Base-by-base conservation (phyloP, 305 asterid genomes). In the Petunia hybrid region DNA sequence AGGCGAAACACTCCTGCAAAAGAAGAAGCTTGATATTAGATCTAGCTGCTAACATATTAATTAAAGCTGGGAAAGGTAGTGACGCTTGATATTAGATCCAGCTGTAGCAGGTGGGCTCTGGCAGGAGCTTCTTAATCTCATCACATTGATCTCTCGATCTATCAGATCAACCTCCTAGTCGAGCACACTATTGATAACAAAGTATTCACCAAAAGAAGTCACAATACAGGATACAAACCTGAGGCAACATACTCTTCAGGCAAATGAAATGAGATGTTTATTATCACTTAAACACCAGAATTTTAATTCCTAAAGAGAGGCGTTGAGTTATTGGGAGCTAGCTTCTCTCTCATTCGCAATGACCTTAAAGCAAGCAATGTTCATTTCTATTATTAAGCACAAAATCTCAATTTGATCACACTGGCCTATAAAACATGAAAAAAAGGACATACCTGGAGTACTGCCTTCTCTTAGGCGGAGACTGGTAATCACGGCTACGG, bases 1-100 rank as follows among this genome's bases (percentile, higher is more conserved):
- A 0, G 98, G 99, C 0, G 97, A 92, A 56, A 83, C 62, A 13
- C 98, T 91, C 93, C 98, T 94, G 89, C 66, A 74, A 74, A 42
- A 55, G 64, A 7, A 73, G 63, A 63, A 53, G 48, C 51, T 4
- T 51, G 5, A 48, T 51, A 51, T 22, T 22, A 22, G 31, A 22
- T 22, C 31, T 22, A 22, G 31, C 76, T 16, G 76, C 40, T 69
- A 40, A 16, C 41, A 69, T 42, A 43, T 16, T 69, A 40, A 22
- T 22, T 22, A 22, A 22, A 69, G 9, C 2, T 35, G 55, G 41
- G 45, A 43, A 7, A 6, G 5, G 16, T 53, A 53, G 9, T 10
- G 2, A 43, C 4, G 77, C 48, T 22, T 31, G 59, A 31, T 22
- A 59, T 45, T 70, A 57, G 43, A 43, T 53, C 40, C 16, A 43